Conservation (phyloP, 2,329 filamentous ascomycete species). For the Trichophyton rubrum region DNA sequence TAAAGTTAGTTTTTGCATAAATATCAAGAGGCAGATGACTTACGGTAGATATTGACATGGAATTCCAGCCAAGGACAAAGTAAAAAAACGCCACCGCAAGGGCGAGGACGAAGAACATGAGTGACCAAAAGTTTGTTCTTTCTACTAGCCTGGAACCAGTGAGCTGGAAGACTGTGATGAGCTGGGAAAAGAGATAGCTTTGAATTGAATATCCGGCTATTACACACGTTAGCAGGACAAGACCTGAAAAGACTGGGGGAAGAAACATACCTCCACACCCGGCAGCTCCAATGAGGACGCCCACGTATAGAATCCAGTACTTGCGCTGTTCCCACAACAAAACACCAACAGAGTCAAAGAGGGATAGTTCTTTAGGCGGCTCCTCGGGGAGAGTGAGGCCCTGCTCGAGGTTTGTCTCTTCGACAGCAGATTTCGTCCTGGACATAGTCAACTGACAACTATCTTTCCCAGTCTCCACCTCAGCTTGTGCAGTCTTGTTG, state of each 20-base stretch:
- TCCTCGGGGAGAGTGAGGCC: slow-evolving; percentile 6
- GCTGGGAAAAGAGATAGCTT: slow-evolving; percentile 36
- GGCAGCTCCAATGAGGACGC: slow-evolving; percentile 18
- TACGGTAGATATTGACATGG: slow-evolving; percentile 36
- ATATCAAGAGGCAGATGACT: slow-evolving; percentile 20
- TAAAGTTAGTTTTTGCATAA: slow-evolving; percentile 12
- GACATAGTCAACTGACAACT: slow-evolving; percentile 4
- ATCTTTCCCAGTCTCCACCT: slow-evolving; percentile 9
- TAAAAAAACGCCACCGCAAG: slow-evolving; percentile 36
- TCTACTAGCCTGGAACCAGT: slow-evolving; percentile 27
- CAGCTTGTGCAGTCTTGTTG: slow-evolving; percentile 12
- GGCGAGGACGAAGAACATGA: slow-evolving; percentile 46
- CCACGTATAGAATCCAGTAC: slow-evolving; percentile 20
- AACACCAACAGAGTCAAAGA: slow-evolving; percentile 16
- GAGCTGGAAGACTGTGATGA: slow-evolving; percentile 38
- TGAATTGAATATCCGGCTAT: slow-evolving; percentile 25
- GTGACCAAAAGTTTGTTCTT: slow-evolving; percentile 39
- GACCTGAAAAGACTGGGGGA: neutral
- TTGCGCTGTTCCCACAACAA: slow-evolving; percentile 24
- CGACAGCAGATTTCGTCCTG: slow-evolving; percentile 1
- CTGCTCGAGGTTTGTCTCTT: neutral
- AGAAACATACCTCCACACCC: slow-evolving; percentile 22
- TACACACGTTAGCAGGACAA: neutral
- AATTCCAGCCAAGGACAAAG: slow-evolving; percentile 34
- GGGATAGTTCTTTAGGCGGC: slow-evolving; percentile 10